Evolutionary conservation across 2,329 filamentous ascomycete genomes (phyloP).

Genomic region (Clonostachys sp.): DNA sequence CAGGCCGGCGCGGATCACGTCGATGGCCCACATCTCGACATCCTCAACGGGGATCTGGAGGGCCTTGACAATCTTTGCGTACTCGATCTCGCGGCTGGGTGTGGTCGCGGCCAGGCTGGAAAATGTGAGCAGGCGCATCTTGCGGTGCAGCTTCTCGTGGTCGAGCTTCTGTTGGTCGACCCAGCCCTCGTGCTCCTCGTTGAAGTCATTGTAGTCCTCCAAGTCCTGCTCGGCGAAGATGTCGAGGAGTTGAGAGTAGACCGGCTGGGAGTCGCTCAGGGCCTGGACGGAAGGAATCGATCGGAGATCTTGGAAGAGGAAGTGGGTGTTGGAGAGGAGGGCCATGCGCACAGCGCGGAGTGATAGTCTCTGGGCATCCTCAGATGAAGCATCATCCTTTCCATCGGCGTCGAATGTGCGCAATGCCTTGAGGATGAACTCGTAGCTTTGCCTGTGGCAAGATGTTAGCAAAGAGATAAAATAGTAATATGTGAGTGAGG

Average conservation of each 20-base stretch:
- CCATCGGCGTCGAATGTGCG: constrained; percentile 54
- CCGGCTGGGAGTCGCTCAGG: constrained; percentile 76
- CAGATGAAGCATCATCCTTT: constrained; percentile 49
- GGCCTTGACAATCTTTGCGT: constrained; percentile 76
- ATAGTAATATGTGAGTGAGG: neutral
- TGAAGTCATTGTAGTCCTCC: constrained; percentile 94
- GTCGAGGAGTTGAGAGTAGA: constrained; percentile 88
- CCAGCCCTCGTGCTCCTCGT: constrained; percentile 84
- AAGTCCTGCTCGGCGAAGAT: constrained; percentile 93
- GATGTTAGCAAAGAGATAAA: constrained; percentile 4
- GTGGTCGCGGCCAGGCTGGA: constrained; percentile 82
- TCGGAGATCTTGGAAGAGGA: constrained; percentile 76
- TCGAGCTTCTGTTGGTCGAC: constrained; percentile 73
- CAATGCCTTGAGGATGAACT: constrained; percentile 61
- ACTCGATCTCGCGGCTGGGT: constrained; percentile 82
- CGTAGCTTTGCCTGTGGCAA: constrained; percentile 51
- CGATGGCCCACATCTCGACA: constrained; percentile 98
- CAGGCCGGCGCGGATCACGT: constrained; percentile 91
- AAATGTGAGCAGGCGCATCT: constrained; percentile 94
- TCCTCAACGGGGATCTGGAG: constrained; percentile 79
- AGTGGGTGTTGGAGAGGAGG: constrained; percentile 49
- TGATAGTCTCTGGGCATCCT: constrained; percentile 56
- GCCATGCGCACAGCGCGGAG: constrained; percentile 51
- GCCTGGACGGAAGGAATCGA: constrained; percentile 81
- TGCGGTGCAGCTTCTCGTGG: constrained; percentile 73